phyloP scores from a whole-genome alignment of 2,329 filamentous ascomycete genomes.

The Colletotrichum cereale region DNA sequence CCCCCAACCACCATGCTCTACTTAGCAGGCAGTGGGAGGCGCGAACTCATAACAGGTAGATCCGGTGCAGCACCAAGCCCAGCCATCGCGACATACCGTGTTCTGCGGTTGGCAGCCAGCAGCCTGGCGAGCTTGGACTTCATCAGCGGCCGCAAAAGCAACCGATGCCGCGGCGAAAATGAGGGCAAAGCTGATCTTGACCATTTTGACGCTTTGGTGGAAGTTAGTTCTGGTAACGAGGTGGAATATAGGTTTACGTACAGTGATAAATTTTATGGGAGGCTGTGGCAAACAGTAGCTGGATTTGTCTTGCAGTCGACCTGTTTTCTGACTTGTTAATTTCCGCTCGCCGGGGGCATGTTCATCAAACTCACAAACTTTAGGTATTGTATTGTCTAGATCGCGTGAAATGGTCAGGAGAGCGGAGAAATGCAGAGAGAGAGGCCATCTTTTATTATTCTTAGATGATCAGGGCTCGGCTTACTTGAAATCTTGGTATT shows the following conservation, averaged over 20 bases:
- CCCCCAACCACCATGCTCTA: too few species aligned
- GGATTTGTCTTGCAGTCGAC: neutral
- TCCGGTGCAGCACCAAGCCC: slow-evolving; percentile 24
- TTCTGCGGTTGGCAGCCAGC: slow-evolving; percentile 17
- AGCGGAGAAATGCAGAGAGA: neutral
- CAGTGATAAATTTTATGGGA: too few species aligned
- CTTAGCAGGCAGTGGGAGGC: slow-evolving; percentile 18
- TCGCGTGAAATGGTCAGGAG: too few species aligned
- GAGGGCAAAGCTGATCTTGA: neutral
- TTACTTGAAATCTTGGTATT: neutral
- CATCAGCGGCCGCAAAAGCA: slow-evolving; percentile 7
- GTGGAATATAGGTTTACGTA: too few species aligned
- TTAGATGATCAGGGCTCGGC: neutral
- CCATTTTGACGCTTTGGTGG: neutral
- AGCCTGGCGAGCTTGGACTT: slow-evolving; percentile 12
- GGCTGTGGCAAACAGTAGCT: too few species aligned
- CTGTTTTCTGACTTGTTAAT: neutral
- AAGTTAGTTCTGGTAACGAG: neutral
- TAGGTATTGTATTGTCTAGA: too few species aligned
- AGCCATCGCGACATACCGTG: slow-evolving; percentile 27
- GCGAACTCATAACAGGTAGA: slow-evolving; percentile 26
- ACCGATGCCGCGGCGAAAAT: neutral
- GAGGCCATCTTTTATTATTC: neutral
- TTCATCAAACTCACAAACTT: neutral
- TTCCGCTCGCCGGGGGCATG: neutral